These are phyloP conservation scores for Penicillium psychrofluorescens DNA, from an alignment of 495 filamentous ascomycete species.

Conservation along the genomic window DNA sequence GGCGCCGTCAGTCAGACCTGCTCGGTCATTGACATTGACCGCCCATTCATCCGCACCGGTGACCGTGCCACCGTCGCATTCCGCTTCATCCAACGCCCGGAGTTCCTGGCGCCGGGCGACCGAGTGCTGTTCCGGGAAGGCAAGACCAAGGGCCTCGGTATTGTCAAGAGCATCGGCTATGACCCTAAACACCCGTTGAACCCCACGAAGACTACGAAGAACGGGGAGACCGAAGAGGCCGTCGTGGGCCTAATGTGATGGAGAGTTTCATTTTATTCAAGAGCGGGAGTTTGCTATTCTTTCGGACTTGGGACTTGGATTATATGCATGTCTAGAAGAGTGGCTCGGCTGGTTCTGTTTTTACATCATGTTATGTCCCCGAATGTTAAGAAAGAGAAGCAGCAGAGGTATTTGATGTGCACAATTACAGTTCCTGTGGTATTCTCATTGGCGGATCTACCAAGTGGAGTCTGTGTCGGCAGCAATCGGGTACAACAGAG, in stretches of 20 bases:
- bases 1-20: constrained; percentile 94
- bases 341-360: background rate
- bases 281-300: too few species aligned
- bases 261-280: too few species aligned
- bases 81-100: constrained; percentile 90
- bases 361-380: background rate
- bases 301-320: too few species aligned
- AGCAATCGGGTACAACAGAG: too few species aligned
- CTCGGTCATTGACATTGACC: constrained; percentile 94
- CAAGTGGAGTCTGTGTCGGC: too few species aligned
- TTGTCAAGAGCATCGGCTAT: constrained; percentile 88
- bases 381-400: too few species aligned
- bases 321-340: too few species aligned
- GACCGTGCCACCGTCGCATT: constrained; percentile 91
- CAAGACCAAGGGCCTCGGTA: constrained; percentile 89
- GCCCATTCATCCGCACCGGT: constrained; percentile 89
- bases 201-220: constrained; percentile 30
- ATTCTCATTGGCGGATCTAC: too few species aligned
- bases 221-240: constrained; percentile 12
- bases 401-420: too few species aligned
- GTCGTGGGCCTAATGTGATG: too few species aligned
- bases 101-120: constrained; percentile 85
- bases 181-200: constrained; percentile 57
- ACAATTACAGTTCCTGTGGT: too few species aligned
- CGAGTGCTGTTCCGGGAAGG: constrained; percentile 91